Percentiles rank a stretch among this genome's conserved stretches.
Evolutionary conservation across 305 asterid genomes (phyloP).

Genomic region (Fraxinus sp.): DNA sequence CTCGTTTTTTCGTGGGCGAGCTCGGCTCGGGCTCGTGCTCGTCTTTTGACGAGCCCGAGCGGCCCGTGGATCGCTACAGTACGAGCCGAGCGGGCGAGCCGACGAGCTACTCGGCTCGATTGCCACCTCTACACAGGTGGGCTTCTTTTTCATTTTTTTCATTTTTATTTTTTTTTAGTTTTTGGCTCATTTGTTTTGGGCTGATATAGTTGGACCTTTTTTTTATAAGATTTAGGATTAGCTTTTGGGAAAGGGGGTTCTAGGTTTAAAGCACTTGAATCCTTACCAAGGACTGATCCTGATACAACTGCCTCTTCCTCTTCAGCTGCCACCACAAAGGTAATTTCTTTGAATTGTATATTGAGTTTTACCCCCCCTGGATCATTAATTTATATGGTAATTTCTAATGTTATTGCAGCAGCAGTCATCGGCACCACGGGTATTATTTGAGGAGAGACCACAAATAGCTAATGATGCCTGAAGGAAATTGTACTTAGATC

Average conservation of each 20-base stretch:
- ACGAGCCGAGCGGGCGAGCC: too few species aligned
- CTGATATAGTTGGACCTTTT: not conserved
- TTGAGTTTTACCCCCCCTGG: not conserved
- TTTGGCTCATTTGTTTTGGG: too few species aligned
- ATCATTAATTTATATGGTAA: conserved; percentile 17
- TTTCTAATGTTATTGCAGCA: conserved; percentile 34
- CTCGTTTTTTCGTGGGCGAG: too few species aligned
- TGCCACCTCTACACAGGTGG: too few species aligned
- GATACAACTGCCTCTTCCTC: conserved; percentile 49
- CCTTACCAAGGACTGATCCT: conserved; percentile 54
- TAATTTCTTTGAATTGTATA: conserved; percentile 16
- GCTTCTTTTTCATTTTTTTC: too few species aligned
- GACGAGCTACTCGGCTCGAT: too few species aligned
- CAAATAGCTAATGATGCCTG: conserved; percentile 88
- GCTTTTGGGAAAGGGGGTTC: conserved; percentile 78
- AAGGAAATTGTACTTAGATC: conserved; percentile 96
- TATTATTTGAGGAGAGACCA: conserved; percentile 85
- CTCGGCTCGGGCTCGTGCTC: too few species aligned
- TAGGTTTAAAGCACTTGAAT: conserved; percentile 75
- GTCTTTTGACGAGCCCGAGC: too few species aligned
- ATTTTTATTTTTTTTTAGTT: too few species aligned
- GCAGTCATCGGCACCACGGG: conserved; percentile 60
- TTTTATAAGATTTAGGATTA: conserved; percentile 86
- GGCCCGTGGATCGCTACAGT: too few species aligned
- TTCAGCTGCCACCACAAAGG: conserved; percentile 42